These are phyloP conservation scores for Sugiyamaella qingdaonensis DNA, from an alignment of 805 yeast species.

Conservation along the genomic window DNA sequence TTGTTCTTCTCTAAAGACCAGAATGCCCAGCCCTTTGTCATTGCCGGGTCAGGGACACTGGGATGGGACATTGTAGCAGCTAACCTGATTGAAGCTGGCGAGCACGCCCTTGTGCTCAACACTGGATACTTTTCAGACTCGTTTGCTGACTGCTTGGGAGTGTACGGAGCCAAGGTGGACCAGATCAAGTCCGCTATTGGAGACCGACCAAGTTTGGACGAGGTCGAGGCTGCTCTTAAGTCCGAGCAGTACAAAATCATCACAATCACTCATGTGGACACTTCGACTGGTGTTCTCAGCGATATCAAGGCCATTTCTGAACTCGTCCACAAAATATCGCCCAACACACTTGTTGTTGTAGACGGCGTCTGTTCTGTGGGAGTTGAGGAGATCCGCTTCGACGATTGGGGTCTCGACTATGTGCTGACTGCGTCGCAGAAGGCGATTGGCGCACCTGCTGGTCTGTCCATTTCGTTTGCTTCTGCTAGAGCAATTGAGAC, in stretches of 20 bases:
- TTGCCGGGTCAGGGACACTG: constrained; percentile 88
- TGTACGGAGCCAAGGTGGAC: constrained; percentile 75
- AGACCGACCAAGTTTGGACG: constrained; percentile 53
- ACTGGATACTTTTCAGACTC: constrained; percentile 87
- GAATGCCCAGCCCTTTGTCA: constrained; percentile 71
- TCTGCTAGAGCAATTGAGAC: constrained; percentile 74
- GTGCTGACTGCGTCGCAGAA: constrained; percentile 92
- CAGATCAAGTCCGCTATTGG: constrained; percentile 71
- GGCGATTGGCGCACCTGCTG: constrained; percentile 93
- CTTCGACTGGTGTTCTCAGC: constrained; percentile 88
- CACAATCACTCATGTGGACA: constrained; percentile 92
- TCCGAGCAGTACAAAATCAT: constrained; percentile 56
- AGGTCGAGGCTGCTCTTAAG: constrained; percentile 53
- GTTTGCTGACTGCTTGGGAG: constrained; percentile 68
- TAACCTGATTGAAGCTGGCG: constrained; percentile 61
- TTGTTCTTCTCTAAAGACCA: constrained; percentile 67
- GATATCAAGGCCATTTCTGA: constrained; percentile 61
- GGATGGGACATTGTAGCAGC: constrained; percentile 93
- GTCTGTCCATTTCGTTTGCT: constrained; percentile 72
- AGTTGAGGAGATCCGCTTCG: constrained; percentile 80
- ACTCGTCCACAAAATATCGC: constrained; percentile 60
- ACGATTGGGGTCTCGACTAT: constrained; percentile 84
- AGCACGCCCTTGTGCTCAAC: constrained; percentile 72
- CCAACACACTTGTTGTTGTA: constrained; percentile 77
- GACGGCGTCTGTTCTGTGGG: constrained; percentile 96